A percentile compares a stretch with the other conserved stretches of the same genome.
These are phyloP conservation scores for Globisporangium radiosum DNA, from an alignment of 352 stramenopile genomes.

Conservation along the genomic window DNA sequence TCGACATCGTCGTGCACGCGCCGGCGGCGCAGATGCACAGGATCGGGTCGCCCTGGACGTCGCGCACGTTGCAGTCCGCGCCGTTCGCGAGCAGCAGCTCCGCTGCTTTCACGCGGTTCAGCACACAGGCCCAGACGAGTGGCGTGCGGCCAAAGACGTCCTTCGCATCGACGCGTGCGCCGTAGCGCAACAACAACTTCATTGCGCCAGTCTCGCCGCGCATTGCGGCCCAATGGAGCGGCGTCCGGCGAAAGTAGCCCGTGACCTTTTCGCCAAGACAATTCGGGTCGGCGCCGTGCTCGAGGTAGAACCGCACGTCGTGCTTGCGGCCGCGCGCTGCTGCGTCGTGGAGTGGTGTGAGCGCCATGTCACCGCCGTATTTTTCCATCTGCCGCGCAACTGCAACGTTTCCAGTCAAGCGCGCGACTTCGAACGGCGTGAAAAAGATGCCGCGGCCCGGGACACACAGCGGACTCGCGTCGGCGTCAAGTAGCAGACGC, in stretches of 20 bases:
- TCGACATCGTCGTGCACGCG: slow-evolving; percentile 20
- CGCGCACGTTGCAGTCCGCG: slow-evolving; percentile 51
- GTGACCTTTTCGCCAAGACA: slow-evolving; percentile 64
- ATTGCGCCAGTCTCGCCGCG: slow-evolving; percentile 52
- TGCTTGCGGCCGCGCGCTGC: slow-evolving; percentile 44
- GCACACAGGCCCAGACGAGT: slow-evolving; percentile 61
- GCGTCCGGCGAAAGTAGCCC: slow-evolving; percentile 59
- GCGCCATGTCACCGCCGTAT: slow-evolving; percentile 65
- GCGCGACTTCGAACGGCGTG: slow-evolving; percentile 68
- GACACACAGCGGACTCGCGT: slow-evolving; percentile 60
- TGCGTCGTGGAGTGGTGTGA: slow-evolving; percentile 70
- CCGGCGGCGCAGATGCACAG: slow-evolving; percentile 60
- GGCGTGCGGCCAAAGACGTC: slow-evolving; percentile 70
- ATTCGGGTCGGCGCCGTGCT: slow-evolving; percentile 59
- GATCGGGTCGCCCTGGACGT: slow-evolving; percentile 57
- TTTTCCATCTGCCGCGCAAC: slow-evolving; percentile 72
- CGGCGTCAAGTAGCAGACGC: slow-evolving; percentile 53
- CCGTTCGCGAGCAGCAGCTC: slow-evolving; percentile 48
- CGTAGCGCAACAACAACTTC: slow-evolving; percentile 55
- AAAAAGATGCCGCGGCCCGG: slow-evolving; percentile 47
- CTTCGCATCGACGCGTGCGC: slow-evolving; percentile 42
- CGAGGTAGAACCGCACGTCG: slow-evolving; percentile 60
- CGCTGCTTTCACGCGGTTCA: slow-evolving; percentile 58
- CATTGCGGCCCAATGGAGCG: slow-evolving; percentile 78
- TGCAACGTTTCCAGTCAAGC: slow-evolving; percentile 51